Evolutionary conservation across 2,329 filamentous ascomycete genomes (phyloP).

Genomic region (Ustilaginoidea virens): DNA sequence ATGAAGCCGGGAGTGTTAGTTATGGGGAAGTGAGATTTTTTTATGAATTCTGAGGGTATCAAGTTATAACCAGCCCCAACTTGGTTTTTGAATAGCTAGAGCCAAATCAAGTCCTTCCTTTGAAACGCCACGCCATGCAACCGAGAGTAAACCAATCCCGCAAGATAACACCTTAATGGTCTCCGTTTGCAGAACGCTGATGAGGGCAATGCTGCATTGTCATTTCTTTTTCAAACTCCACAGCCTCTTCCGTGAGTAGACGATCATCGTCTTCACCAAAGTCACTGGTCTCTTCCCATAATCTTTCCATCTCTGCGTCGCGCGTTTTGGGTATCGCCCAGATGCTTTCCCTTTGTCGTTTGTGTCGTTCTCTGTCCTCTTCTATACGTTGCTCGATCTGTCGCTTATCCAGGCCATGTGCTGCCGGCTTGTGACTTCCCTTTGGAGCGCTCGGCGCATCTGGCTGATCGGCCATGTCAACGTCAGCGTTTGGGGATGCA

Average conservation of each 20-base stretch:
- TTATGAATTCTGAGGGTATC: too few species aligned
- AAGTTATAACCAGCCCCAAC: slow-evolving; percentile 8
- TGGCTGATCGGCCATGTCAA: slow-evolving; percentile 24
- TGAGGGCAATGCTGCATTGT: slow-evolving; percentile 25
- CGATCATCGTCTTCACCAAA: slow-evolving; percentile 76
- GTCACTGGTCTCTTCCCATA: slow-evolving; percentile 81
- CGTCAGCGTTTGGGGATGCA: slow-evolving; percentile 31
- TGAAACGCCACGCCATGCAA: slow-evolving; percentile 16
- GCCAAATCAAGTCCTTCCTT: slow-evolving; percentile 2
- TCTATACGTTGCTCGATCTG: slow-evolving; percentile 94
- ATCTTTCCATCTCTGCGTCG: slow-evolving; percentile 57
- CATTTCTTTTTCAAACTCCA: slow-evolving; percentile 29
- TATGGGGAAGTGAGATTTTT: too few species aligned
- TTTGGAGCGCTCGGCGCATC: slow-evolving; percentile 25
- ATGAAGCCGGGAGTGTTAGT: too few species aligned
- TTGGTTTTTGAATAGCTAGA: not conserved
- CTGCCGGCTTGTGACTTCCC: slow-evolving; percentile 15
- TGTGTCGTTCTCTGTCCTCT: slow-evolving; percentile 90
- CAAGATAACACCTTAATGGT: slow-evolving; percentile 9
- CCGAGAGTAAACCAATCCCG: not conserved
- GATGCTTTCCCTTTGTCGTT: slow-evolving; percentile 77
- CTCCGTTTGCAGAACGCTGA: slow-evolving; percentile 16
- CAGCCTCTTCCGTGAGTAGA: slow-evolving; percentile 57
- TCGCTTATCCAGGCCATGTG: slow-evolving; percentile 53
- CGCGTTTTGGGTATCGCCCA: slow-evolving; percentile 62